phyloP scores from a whole-genome alignment of 140 eudicot species.

The Ambrosia hybrid region DNA sequence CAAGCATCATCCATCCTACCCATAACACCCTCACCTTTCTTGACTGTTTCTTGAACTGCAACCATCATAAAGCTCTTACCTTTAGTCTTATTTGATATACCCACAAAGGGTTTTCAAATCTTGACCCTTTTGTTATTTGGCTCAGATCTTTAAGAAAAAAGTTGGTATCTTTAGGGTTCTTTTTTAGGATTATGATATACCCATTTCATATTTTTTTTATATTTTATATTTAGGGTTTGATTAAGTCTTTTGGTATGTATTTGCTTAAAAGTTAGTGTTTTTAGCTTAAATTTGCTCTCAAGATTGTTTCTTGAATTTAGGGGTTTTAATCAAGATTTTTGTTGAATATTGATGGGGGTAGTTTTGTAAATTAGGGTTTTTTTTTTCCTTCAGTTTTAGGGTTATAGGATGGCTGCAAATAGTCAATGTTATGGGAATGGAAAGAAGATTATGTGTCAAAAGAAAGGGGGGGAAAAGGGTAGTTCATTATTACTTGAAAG shows the following conservation, averaged over 20 bases:
- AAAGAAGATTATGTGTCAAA: conserved; percentile 88
- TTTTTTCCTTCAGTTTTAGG: too few species aligned
- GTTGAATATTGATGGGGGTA: conserved; percentile 2
- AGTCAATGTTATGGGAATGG: conserved; percentile 51
- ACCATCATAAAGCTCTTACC: background rate
- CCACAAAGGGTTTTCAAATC: background rate
- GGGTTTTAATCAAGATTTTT: conserved; percentile 31
- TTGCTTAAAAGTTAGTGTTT: conserved; percentile 20
- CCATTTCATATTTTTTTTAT: too few species aligned
- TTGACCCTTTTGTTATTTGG: conserved; percentile 28
- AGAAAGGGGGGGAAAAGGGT: conserved; percentile 92
- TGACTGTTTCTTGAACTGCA: conserved; percentile 31
- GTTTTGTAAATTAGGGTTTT: too few species aligned
- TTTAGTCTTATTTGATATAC: conserved; percentile 1
- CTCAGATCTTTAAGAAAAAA: conserved; percentile 38
- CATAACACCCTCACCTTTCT: conserved; percentile 6
- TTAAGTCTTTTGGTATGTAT: conserved; percentile 23
- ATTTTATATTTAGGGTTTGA: conserved; percentile 29
- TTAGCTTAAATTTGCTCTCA: conserved; percentile 9
- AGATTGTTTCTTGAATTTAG: conserved; percentile 8
- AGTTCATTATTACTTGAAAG: conserved; percentile 92
- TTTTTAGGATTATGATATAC: conserved; percentile 18
- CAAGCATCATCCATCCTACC: conserved; percentile 14
- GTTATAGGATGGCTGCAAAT: too few species aligned
- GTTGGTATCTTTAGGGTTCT: background rate